Percentiles rank a stretch among this genome's conserved stretches.
Conservation (phyloP, 1,284 basidiomycete species). For the Trichosporon asahii region DNA sequence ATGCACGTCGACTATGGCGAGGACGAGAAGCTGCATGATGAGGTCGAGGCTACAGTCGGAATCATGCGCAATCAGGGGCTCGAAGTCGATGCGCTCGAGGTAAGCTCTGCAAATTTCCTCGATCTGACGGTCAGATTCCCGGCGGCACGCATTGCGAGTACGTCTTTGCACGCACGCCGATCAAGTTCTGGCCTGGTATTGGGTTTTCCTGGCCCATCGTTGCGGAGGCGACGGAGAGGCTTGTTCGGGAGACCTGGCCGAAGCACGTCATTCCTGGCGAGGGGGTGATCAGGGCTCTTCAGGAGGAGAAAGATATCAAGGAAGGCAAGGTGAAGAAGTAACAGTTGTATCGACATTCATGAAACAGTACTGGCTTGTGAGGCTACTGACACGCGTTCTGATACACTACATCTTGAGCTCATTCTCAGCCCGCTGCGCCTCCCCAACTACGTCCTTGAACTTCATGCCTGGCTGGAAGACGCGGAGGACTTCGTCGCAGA, state of each 20-base stretch:
- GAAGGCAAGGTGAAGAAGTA: neutral
- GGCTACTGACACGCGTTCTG: neutral
- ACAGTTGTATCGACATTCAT: neutral
- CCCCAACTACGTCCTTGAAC: neutral
- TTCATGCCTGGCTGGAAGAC: neutral
- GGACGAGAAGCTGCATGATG: constrained; percentile 18
- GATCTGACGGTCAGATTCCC: no score
- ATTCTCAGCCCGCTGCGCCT: neutral
- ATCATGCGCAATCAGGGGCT: constrained; percentile 13
- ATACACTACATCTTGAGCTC: neutral
- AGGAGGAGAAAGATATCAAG: neutral
- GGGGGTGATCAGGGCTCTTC: neutral
- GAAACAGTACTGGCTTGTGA: neutral
- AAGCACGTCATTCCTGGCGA: neutral
- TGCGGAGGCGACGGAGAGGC: neutral
- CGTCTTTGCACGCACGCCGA: constrained; percentile 9
- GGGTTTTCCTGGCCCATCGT: constrained; percentile 21
- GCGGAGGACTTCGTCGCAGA: neutral
- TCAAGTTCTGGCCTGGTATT: constrained; percentile 14
- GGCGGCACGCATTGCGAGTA: constrained; percentile 22
- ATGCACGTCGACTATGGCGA: constrained; percentile 19
- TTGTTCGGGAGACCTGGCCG: neutral
- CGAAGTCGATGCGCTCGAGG: constrained; percentile 13
- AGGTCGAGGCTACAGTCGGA: constrained; percentile 6
- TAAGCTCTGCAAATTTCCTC: no score